phyloP scores from a whole-genome alignment of 257 asterid species.

The Solanum pinnatisectum region DNA sequence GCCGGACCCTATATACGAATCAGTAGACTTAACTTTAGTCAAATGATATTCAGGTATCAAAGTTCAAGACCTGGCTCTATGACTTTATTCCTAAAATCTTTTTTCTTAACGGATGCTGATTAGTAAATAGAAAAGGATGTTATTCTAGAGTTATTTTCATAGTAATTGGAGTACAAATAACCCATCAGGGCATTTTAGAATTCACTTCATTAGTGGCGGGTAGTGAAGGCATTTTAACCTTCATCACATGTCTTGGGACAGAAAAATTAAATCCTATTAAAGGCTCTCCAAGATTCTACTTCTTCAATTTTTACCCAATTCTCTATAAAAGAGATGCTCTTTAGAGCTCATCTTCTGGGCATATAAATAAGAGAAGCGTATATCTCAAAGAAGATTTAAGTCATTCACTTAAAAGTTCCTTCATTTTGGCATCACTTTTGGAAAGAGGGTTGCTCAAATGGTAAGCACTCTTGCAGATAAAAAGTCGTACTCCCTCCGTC shows the following conservation, averaged over 20 bases:
- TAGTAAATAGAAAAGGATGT: neutral
- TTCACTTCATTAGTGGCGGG: neutral
- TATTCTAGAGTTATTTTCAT: neutral
- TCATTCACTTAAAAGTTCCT: neutral
- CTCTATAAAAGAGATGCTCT: neutral
- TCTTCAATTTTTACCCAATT: neutral
- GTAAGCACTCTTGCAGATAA: neutral
- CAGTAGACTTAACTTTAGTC: neutral
- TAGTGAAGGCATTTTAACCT: neutral
- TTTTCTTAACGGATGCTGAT: neutral
- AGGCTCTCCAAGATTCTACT: neutral
- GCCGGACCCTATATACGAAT: neutral
- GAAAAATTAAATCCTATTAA: neutral
- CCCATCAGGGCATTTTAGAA: neutral
- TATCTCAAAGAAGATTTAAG: neutral
- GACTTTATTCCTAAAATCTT: neutral
- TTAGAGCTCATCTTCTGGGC: neutral
- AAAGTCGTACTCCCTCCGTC: too few species aligned
- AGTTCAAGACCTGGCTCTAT: neutral
- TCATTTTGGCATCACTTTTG: neutral
- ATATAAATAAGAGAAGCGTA: neutral
- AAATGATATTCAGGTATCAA: neutral
- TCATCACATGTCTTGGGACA: neutral
- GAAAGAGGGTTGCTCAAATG: neutral
- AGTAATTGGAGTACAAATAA: neutral